These are phyloP conservation scores for Kalanchoe fedtschenkoi DNA, from an alignment of 164 flowering plant species.

Conservation along the genomic window DNA sequence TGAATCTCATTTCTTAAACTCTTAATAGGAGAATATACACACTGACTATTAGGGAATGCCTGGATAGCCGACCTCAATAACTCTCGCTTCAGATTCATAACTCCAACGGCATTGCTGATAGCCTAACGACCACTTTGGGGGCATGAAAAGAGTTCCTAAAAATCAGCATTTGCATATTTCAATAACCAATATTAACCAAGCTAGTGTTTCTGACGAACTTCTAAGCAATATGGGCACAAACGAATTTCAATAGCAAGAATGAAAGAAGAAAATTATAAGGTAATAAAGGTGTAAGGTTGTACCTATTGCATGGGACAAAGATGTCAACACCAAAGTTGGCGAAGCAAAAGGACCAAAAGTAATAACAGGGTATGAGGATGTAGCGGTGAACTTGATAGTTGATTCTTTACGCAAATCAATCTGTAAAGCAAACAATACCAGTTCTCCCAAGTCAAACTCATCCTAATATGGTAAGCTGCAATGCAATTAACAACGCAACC, in stretches of 20 bases:
- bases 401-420: constrained; percentile 71
- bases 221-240: background rate
- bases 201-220: background rate
- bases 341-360: constrained; percentile 89
- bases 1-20: background rate
- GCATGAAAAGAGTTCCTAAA: constrained; percentile 86
- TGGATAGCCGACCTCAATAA: constrained; percentile 42
- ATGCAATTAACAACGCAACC: constrained; percentile 27
- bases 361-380: constrained; percentile 62
- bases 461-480: background rate
- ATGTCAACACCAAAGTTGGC: constrained; percentile 54
- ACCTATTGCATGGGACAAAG: constrained; percentile 80
- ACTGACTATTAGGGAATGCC: background rate
- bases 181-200: background rate
- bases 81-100: constrained; percentile 65
- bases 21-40: background rate
- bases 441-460: background rate
- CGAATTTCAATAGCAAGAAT: background rate
- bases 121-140: constrained; percentile 95
- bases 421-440: constrained; percentile 22
- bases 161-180: constrained; percentile 1
- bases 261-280: background rate
- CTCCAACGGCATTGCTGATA: constrained; percentile 98
- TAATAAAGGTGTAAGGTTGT: background rate
- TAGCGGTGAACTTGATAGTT: constrained; percentile 44